Evolutionary conservation across 2,329 filamentous ascomycete genomes (phyloP).

Genomic region (Clonostachys byssicola): DNA sequence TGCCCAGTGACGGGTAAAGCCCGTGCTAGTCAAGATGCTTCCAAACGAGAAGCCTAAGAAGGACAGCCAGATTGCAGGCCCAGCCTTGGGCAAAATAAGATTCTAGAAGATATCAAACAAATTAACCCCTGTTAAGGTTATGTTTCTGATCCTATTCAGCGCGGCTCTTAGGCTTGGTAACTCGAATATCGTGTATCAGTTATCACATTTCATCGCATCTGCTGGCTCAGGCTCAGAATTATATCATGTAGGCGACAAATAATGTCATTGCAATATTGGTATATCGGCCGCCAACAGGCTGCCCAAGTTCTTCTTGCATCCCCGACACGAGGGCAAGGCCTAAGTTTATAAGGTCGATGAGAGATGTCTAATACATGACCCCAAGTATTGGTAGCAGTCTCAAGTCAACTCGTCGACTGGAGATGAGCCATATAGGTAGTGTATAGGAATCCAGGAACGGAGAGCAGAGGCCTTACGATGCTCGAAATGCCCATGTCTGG

Average conservation of each 20-base stretch:
- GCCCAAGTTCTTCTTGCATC: background rate
- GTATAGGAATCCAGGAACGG: too few relatives aligned
- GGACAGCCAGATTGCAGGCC: background rate
- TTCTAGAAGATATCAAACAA: background rate
- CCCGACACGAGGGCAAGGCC: background rate
- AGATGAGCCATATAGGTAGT: background rate
- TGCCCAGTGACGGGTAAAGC: background rate
- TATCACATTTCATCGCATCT: background rate
- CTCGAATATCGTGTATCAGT: background rate
- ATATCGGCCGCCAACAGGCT: background rate
- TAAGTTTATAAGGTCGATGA: background rate
- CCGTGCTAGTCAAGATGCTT: slow-evolving; percentile 5
- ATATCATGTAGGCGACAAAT: background rate
- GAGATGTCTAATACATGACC: background rate
- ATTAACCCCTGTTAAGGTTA: background rate
- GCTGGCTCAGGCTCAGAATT: background rate
- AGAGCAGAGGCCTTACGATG: too few relatives aligned
- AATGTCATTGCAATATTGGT: background rate
- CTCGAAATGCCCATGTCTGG: too few relatives aligned
- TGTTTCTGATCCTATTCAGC: background rate
- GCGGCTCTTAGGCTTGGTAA: background rate
- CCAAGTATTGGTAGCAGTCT: background rate
- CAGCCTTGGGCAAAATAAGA: background rate
- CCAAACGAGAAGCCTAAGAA: background rate
- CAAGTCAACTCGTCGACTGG: background rate